Conservation (phyloP, 441 rosid genomes). For the Adansonia rubrostipa region DNA sequence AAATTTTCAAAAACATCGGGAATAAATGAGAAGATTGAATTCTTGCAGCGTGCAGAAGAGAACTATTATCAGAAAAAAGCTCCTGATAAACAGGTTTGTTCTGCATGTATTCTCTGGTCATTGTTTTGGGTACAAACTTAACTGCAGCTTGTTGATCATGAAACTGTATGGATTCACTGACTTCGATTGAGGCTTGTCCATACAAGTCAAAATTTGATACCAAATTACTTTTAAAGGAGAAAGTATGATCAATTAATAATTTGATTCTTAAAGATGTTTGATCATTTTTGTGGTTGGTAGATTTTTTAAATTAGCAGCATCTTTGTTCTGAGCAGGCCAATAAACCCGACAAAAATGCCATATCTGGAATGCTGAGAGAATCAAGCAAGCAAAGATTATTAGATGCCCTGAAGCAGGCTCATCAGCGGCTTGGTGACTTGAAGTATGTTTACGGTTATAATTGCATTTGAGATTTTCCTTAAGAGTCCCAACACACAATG, state of each 20-base stretch:
- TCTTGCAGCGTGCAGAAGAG: conserved; percentile 72
- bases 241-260: conserved; percentile 7
- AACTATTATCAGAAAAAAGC: conserved; percentile 5
- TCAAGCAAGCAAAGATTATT: conserved; percentile 73
- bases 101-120: background rate
- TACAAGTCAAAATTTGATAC: conserved; percentile 4
- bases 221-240: background rate
- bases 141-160: background rate
- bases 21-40: conserved; percentile 63
- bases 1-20: conserved; percentile 57
- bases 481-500: background rate
- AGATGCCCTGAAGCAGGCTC: conserved; percentile 60
- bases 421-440: conserved; percentile 53
- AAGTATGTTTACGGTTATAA: conserved; percentile 38
- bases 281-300: background rate
- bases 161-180: background rate
- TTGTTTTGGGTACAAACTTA: background rate
- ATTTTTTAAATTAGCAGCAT: background rate
- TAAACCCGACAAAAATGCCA: conserved; percentile 65
- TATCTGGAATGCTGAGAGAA: conserved; percentile 70
- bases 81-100: conserved; percentile 1
- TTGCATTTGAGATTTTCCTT: background rate
- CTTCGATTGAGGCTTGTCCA: background rate
- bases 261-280: background rate
- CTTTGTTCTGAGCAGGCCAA: conserved; percentile 47